Evolutionary conservation across 192 early-diverging fungal genomes (phyloP), one percentile per base, ranked within the genome.

Genomic region (Coemansia sp.): DNA sequence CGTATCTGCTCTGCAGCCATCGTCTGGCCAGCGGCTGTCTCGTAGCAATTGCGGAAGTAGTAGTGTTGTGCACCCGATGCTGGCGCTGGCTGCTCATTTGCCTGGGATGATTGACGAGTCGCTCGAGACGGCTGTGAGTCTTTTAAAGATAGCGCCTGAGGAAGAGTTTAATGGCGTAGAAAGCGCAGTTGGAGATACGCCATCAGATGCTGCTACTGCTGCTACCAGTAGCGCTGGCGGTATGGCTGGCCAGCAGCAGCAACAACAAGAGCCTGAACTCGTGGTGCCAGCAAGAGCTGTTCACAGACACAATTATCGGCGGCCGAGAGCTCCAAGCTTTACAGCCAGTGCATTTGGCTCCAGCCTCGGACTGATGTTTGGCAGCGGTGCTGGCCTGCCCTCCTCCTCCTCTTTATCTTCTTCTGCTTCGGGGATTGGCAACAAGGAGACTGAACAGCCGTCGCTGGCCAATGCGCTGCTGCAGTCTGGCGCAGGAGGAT

Each of bases 311-410:
- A 73, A 68, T 36, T 62, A 66, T 56, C 42, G 68, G 4, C 55
- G 66, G 8, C 69, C 75, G 7, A 51, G 56, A 8, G 68, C 58
- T 0, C 66, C 70, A 18, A 67, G 68, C 56, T 57, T 68, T 33
- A 38, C 56, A 2, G 32, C 68, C 3, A 54, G 45, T 30, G 60
- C 57, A 25, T 48, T 75, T 6, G 73, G 78, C 11, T 66, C 73
- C 1, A 80, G 69, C 2, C 62, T 80, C 4, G 78, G 78, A 5
- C 56, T 80, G 25, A 69, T 75, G 69, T 75, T 80, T 80, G 73
- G 61, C 50, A 45, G 67, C 51, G 33, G 51, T 52, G 40, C 28
- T 54, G 51, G 51, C 8, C 22, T 29, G 51, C 42, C 42, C 12
- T 5, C 42, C 17, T 45, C 42, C 22, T 25, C 22, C 12, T 5